phyloP scores from a whole-genome alignment of 2,329 filamentous ascomycete genomes.

The Fusarium sp. region DNA sequence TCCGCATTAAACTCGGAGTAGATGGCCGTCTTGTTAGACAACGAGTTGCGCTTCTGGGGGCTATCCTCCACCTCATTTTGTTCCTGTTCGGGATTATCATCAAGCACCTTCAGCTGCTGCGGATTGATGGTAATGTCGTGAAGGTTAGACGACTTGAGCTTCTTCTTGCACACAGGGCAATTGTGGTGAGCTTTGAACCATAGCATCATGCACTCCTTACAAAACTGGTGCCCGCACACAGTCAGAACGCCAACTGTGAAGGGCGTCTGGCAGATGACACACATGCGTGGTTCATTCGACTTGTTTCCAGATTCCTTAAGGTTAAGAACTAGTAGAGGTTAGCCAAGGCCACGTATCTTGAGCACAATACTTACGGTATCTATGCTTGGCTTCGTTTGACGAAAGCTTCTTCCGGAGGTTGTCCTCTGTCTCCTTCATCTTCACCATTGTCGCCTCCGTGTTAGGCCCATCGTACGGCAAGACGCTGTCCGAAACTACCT shows the following conservation, averaged over 20 bases:
- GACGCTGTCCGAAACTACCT: conserved; percentile 89
- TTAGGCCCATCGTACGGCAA: conserved; percentile 72
- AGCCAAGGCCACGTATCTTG: neutral
- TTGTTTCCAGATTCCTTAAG: conserved; percentile 66
- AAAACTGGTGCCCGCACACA: conserved; percentile 90
- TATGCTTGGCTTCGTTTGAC: conserved; percentile 72
- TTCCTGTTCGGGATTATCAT: conserved; percentile 26
- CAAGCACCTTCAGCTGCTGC: conserved; percentile 71
- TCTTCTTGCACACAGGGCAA: conserved; percentile 85
- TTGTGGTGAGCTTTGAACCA: conserved; percentile 80
- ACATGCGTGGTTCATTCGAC: conserved; percentile 71
- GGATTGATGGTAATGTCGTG: conserved; percentile 88
- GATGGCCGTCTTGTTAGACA: conserved; percentile 59
- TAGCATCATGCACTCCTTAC: conserved; percentile 80
- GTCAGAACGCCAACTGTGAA: conserved; percentile 85
- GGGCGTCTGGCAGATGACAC: conserved; percentile 81
- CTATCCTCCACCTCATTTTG: conserved; percentile 16
- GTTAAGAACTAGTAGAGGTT: conserved; percentile 55
- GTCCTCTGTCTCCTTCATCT: conserved; percentile 47
- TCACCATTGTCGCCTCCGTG: conserved; percentile 57
- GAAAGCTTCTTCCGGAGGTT: conserved; percentile 65
- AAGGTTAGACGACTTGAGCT: conserved; percentile 70
- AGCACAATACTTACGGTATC: conserved; percentile 65
- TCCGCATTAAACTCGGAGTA: conserved; percentile 78
- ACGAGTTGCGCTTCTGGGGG: conserved; percentile 29